phyloP scores from a whole-genome alignment of 2,329 filamentous ascomycete species.

The Microcera coccophila region DNA sequence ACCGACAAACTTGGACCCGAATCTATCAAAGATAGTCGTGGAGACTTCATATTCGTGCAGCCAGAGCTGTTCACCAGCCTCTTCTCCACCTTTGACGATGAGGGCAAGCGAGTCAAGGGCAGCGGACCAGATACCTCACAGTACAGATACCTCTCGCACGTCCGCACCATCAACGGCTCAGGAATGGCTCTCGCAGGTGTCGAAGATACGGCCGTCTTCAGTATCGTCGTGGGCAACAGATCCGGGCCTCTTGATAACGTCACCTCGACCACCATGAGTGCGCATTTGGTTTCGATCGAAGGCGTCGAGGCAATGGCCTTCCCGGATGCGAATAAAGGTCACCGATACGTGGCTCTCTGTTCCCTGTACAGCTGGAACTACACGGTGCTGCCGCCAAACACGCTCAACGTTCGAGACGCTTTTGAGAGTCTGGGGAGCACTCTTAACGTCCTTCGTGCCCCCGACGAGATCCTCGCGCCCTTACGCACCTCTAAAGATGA shows the following conservation, averaged over 20 bases:
- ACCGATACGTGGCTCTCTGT: constrained; percentile 29
- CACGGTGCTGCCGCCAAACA: constrained; percentile 30
- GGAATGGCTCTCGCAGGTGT: constrained; percentile 37
- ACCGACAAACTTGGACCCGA: not conserved
- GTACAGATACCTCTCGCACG: constrained; percentile 37
- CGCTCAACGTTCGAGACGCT: constrained; percentile 32
- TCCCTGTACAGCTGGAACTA: constrained; percentile 42
- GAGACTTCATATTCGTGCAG: constrained; percentile 30
- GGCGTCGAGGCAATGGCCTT: constrained; percentile 29
- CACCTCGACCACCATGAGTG: constrained; percentile 26
- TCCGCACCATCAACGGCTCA: constrained; percentile 36
- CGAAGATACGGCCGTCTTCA: constrained; percentile 33
- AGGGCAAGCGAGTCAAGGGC: not conserved
- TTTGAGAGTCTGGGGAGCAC: constrained; percentile 26
- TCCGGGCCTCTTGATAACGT: constrained; percentile 29
- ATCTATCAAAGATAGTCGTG: constrained; percentile 8
- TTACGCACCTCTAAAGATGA: constrained; percentile 1
- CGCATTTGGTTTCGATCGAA: constrained; percentile 38
- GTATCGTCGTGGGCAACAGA: constrained; percentile 30
- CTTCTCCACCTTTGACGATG: constrained; percentile 14
- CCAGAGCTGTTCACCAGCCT: constrained; percentile 25
- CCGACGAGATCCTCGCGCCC: constrained; percentile 2
- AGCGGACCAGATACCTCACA: constrained; percentile 14
- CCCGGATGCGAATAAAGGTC: constrained; percentile 3
- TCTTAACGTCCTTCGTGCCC: constrained; percentile 9